Evolutionary conservation across 2,329 filamentous ascomycete species (phyloP).

Genomic region (Colletotrichum horii): DNA sequence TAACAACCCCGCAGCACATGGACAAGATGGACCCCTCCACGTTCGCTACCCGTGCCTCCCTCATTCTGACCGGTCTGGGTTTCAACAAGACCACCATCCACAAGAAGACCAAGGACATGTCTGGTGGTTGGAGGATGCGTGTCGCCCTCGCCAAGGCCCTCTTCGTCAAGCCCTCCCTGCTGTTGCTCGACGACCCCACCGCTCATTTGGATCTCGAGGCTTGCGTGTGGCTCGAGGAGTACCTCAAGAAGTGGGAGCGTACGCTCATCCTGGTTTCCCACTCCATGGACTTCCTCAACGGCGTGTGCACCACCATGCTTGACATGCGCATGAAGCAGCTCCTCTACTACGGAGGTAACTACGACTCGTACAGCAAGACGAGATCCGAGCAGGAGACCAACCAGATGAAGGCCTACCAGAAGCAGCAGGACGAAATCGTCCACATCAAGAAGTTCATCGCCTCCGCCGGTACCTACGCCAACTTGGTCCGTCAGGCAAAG

Average conservation of each 20-base stretch:
- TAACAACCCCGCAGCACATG: conserved; percentile 73
- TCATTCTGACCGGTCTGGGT: conserved; percentile 97
- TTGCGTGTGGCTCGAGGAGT: conserved; percentile 99
- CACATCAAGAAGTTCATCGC: conserved; percentile 99
- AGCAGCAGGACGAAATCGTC: conserved; percentile 98
- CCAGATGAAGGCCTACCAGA: conserved; percentile 98
- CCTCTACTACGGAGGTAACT: conserved; percentile 99
- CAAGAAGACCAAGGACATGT: conserved; percentile 99
- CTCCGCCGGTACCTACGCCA: conserved; percentile 99
- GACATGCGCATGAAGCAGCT: conserved; percentile 93
- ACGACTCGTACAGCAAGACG: conserved; percentile 97
- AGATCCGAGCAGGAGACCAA: conserved; percentile 93
- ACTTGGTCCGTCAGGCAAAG: conserved; percentile 98
- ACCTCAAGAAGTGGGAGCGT: conserved; percentile 99
- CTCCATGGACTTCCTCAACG: conserved; percentile 99
- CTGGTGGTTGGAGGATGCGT: conserved; percentile 99
- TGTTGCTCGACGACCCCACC: conserved; percentile 96
- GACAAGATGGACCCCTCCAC: conserved; percentile 99
- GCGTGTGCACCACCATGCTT: conserved; percentile 97
- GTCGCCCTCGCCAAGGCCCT: conserved; percentile 96
- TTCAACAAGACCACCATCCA: conserved; percentile 98
- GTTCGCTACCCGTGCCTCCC: conserved; percentile 91
- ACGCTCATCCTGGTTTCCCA: conserved; percentile 97
- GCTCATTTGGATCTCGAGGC: conserved; percentile 99
- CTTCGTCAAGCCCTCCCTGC: conserved; percentile 95